Evolutionary conservation across 495 filamentous ascomycete genomes (phyloP).

Genomic region (Echria macrotheca): DNA sequence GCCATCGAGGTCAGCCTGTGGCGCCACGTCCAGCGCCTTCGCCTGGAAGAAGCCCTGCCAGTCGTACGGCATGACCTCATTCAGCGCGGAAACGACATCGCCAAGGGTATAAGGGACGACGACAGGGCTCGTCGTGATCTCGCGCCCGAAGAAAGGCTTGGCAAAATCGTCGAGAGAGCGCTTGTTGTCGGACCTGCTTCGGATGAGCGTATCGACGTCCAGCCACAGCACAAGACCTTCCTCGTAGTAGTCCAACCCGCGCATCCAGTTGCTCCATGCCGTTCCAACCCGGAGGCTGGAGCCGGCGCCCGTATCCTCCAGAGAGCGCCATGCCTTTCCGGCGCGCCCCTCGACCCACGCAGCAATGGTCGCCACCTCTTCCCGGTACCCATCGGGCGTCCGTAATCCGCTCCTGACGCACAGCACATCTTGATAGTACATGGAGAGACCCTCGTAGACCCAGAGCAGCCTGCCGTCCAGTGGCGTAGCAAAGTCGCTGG

Average conservation of each 20-base stretch:
- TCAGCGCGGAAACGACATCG: neutral
- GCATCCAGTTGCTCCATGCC: neutral
- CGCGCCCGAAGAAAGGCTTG: neutral
- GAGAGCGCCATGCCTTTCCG: neutral
- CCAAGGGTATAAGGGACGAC: neutral
- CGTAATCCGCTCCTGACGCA: neutral
- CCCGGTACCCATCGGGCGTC: neutral
- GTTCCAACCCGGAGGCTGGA: neutral
- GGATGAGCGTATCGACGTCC: constrained; percentile 1
- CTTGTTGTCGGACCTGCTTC: neutral
- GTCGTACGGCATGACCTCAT: neutral
- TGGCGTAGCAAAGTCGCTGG: neutral
- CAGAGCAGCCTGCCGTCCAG: constrained; percentile 1
- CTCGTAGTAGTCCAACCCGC: neutral
- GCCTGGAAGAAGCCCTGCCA: neutral
- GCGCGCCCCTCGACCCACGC: neutral
- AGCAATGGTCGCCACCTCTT: neutral
- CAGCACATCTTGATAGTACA: neutral
- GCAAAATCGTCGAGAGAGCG: neutral
- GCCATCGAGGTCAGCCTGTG: neutral
- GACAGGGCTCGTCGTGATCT: neutral
- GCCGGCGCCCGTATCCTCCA: neutral
- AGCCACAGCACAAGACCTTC: neutral
- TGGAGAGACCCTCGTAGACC: neutral
- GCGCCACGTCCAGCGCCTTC: neutral